Conservation (phyloP, 805 yeast genomes). For the Saccharomycopsis sp. region DNA sequence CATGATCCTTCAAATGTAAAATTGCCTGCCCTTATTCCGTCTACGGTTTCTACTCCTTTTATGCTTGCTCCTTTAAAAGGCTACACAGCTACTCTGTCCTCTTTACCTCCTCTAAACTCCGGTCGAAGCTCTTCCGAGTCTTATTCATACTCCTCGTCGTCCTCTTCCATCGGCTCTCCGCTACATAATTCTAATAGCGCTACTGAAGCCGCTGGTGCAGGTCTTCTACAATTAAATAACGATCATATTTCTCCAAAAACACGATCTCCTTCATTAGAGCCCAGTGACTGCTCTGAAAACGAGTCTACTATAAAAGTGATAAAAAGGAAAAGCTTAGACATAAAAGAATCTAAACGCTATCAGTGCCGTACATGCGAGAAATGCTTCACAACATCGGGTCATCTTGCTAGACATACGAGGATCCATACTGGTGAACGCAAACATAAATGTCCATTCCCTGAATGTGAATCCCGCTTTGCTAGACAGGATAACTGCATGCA, state of each 20-base stretch:
- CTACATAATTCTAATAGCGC: not conserved
- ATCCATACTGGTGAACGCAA: conserved; percentile 91
- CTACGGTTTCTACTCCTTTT: not conserved
- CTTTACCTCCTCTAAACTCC: not conserved
- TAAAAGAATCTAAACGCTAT: conserved; percentile 32
- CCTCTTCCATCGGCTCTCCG: not conserved
- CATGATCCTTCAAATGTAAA: not conserved
- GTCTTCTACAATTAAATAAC: not conserved
- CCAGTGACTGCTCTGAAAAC: not conserved
- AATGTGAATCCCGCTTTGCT: conserved; percentile 77
- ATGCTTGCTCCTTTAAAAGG: not conserved
- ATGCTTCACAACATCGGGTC: conserved; percentile 83
- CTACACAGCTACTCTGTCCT: not conserved
- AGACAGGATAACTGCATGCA: conserved; percentile 94
- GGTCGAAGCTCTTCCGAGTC: not conserved
- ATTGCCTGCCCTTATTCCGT: not conserved
- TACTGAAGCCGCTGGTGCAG: not conserved
- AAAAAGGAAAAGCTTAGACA: not conserved
- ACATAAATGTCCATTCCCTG: conserved; percentile 78
- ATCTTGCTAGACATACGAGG: conserved; percentile 80
- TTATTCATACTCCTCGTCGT: not conserved
- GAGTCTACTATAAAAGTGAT: not conserved
- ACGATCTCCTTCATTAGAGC: not conserved
- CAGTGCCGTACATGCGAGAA: conserved; percentile 51
- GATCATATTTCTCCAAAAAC: not conserved